Conservation (phyloP, 2,329 filamentous ascomycete species). For the Diaporthe citrichinensis region DNA sequence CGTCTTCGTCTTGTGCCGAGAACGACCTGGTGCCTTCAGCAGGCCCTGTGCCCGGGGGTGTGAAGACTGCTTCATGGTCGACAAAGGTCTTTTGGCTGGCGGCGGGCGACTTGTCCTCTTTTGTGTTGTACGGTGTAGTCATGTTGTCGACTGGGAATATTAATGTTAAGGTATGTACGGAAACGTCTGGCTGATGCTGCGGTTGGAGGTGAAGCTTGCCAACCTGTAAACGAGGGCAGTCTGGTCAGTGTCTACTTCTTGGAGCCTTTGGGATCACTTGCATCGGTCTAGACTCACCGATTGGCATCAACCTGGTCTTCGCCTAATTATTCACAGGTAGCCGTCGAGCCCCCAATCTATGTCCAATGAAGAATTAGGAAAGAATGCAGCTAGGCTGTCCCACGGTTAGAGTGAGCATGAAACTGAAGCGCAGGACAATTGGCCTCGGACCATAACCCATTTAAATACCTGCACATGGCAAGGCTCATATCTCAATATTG, state of each 20-base stretch:
- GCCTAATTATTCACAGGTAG: neutral
- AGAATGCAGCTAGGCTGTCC: neutral
- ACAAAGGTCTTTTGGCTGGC: conserved; percentile 10
- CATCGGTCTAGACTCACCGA: neutral
- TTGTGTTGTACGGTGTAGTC: neutral
- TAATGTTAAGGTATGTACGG: neutral
- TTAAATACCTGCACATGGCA: neutral
- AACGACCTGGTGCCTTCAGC: neutral
- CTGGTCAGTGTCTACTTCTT: neutral
- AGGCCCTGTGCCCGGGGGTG: neutral
- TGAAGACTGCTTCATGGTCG: conserved; percentile 5
- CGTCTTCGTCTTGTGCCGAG: neutral
- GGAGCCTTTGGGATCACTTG: neutral
- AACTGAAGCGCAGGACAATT: neutral
- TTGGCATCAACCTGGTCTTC: neutral
- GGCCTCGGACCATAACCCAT: neutral
- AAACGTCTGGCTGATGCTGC: neutral
- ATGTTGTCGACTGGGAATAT: neutral
- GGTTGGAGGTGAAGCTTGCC: neutral
- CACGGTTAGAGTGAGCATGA: neutral
- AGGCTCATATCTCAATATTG: neutral
- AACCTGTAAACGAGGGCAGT: neutral
- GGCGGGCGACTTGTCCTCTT: neutral
- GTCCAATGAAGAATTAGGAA: neutral
- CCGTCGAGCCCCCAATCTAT: neutral